Conservation (phyloP, 441 rosid species). For the Bruguiera hainesii region DNA sequence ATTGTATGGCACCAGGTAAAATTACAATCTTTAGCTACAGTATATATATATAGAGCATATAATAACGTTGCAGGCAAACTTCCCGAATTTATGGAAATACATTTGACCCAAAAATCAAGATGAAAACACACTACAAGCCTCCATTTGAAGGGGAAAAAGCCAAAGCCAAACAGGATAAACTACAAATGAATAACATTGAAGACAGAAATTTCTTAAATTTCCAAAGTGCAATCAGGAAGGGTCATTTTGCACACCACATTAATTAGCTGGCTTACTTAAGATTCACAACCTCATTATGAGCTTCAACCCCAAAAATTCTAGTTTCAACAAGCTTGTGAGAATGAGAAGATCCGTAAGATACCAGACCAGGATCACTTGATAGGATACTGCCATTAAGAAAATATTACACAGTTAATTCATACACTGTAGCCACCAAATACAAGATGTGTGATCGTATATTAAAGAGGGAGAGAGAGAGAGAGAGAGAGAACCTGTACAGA, state of each 20-base stretch:
- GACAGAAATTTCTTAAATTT: neutral
- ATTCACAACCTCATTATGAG: slow-evolving; percentile 27
- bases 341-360: slow-evolving; percentile 19
- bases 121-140: no score
- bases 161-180: neutral
- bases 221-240: neutral
- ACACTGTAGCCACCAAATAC: neutral
- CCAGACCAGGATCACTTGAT: slow-evolving; percentile 47
- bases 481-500: slow-evolving; percentile 37
- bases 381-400: slow-evolving; percentile 35
- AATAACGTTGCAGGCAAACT: no score
- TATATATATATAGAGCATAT: no score
- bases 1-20: no score
- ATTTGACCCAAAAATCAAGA: no score
- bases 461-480: neutral
- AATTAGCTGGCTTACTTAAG: neutral
- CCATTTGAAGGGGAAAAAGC: neutral
- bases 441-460: neutral
- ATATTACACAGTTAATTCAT: slow-evolving; percentile 1
- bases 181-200: neutral
- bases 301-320: slow-evolving; percentile 24
- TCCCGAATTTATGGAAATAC: no score
- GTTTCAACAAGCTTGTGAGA: slow-evolving; percentile 21
- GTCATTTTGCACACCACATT: no score
- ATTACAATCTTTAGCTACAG: no score